Base-by-base conservation (phyloP, 2,329 filamentous ascomycete species). In the Aureobasidium sp. region DNA sequence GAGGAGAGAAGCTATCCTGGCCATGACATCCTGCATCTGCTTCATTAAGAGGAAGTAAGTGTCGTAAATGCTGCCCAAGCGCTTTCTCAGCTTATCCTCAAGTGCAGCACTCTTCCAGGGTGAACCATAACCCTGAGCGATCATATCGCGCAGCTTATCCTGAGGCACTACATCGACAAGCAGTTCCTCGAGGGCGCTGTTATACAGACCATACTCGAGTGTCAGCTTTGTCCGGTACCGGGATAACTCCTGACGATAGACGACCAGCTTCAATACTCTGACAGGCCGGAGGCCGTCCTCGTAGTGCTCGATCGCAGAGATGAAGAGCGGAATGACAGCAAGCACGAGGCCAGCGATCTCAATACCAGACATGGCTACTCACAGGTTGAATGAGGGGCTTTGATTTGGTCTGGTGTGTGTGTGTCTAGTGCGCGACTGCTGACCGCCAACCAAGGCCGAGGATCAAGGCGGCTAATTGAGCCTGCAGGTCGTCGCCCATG, bases 291-390 rank as follows among this genome's bases (percentile, higher is more conserved):
- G 53, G 13, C 53, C 53, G 16, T 42, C 25, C 31, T 56, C 53
- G 25, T 56, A 56, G 20, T 56, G 53, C 40, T 56, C 53, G 9
- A 56, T 23, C 8, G 53, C 53, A 16, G 53, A 56, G 33, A 56
- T 56, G 31, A 56, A 56, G 16, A 56, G 33, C 8, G 53, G 53
- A 16, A 56, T 20, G 20, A 56, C 36, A 27, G 36, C 53, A 27
- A 56, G 53, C 16, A 56, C 53, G 27, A 56, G 33, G 20, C 53
- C 53, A 11, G 40, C 53, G 3, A 56, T 16, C n/a, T 56, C 53
- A n/a, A 42, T 31, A 9, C 53, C 53, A 18, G 53, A 56, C 53
- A 56, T 56, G 45, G 15, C 45, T 27, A 25, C 45, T 29, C 45
- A 48, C 45, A 48, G 11, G 25, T 48, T 48, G 45, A 29, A 29